Conservation (phyloP, 495 filamentous ascomycete genomes). For the Penicillium longicatenatum region DNA sequence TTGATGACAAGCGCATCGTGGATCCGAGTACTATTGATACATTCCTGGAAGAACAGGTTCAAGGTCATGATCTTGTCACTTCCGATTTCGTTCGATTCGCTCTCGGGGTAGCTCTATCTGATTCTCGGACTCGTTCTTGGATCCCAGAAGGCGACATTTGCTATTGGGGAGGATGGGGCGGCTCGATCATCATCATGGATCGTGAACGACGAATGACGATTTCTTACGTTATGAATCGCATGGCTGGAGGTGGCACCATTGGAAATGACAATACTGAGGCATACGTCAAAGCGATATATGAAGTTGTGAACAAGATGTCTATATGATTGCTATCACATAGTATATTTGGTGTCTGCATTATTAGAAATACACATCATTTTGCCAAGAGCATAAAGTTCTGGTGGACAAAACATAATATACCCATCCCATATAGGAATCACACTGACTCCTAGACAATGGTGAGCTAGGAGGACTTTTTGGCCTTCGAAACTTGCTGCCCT, state of each 20-base stretch:
- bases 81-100: slow-evolving; percentile 30
- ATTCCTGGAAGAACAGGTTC: slow-evolving; percentile 40
- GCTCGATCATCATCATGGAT: slow-evolving; percentile 47
- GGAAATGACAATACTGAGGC: slow-evolving; percentile 33
- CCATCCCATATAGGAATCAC: background rate
- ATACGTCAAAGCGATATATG: slow-evolving; percentile 41
- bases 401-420: background rate
- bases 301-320: slow-evolving; percentile 20
- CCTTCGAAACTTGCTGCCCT: slow-evolving; percentile 20
- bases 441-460: background rate
- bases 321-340: background rate
- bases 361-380: background rate
- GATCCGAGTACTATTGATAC: slow-evolving; percentile 33
- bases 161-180: slow-evolving; percentile 49
- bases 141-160: slow-evolving; percentile 34
- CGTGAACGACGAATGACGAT: slow-evolving; percentile 41
- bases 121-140: slow-evolving; percentile 21
- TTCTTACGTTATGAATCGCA: slow-evolving; percentile 48
- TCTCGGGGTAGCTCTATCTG: slow-evolving; percentile 37
- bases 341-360: background rate
- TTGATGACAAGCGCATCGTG: slow-evolving; percentile 35
- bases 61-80: slow-evolving; percentile 37
- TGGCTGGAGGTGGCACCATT: slow-evolving; percentile 24
- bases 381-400: background rate
- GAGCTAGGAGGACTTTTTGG: slow-evolving; percentile 27